A percentile compares a stretch with the other conserved stretches of the same genome.
phyloP scores from a whole-genome alignment of 2,329 filamentous ascomycete species.

The Aspergillus cejpii region DNA sequence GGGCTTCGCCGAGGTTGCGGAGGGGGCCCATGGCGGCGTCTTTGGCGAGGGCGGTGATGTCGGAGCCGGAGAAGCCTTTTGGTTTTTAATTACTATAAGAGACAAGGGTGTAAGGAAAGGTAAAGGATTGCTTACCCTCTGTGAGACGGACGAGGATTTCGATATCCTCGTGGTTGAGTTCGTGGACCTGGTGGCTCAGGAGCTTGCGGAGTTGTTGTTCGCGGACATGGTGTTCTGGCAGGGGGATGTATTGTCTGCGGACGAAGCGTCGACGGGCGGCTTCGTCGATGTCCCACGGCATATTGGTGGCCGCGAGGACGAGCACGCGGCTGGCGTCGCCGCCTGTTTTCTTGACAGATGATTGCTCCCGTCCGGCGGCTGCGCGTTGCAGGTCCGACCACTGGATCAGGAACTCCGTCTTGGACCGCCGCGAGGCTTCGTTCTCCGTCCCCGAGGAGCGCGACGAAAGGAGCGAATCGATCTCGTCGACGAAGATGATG shows the following conservation, averaged over 20 bases:
- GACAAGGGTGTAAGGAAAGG: not conserved
- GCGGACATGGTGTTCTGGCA: conserved; percentile 79
- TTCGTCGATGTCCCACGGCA: conserved; percentile 97
- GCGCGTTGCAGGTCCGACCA: conserved; percentile 93
- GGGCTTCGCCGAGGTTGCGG: conserved; percentile 77
- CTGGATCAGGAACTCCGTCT: conserved; percentile 95
- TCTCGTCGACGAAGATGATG: conserved; percentile 98
- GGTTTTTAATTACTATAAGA: not conserved
- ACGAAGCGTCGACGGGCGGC: conserved; percentile 87
- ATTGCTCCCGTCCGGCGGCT: conserved; percentile 77
- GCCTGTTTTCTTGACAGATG: conserved; percentile 52
- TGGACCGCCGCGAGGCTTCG: conserved; percentile 86
- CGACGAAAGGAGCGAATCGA: conserved; percentile 84
- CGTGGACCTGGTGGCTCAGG: conserved; percentile 80
- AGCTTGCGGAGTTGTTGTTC: conserved; percentile 71
- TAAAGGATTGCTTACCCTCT: conserved; percentile 54
- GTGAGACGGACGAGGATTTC: conserved; percentile 68
- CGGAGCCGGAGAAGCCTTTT: conserved; percentile 93
- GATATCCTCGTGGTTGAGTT: conserved; percentile 65
- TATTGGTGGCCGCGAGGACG: conserved; percentile 88
- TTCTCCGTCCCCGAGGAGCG: conserved; percentile 73
- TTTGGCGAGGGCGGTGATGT: conserved; percentile 93
- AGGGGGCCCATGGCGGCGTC: conserved; percentile 97
- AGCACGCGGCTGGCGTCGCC: conserved; percentile 84
- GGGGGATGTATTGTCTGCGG: conserved; percentile 86